Conservation (phyloP, 2,329 filamentous ascomycete species). For the Fusarium cyanostomum region DNA sequence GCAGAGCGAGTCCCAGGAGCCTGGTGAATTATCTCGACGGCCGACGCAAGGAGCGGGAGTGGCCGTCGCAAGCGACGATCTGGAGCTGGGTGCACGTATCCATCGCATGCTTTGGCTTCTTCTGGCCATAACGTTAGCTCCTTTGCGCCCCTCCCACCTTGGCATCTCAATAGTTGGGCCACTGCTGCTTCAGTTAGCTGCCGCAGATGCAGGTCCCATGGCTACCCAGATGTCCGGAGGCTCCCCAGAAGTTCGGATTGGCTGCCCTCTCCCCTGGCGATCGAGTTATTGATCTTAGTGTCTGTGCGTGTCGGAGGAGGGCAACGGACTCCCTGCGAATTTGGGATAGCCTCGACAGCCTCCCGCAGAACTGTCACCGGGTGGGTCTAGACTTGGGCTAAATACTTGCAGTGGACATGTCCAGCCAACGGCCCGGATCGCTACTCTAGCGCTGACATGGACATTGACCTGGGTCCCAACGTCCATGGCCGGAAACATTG, state of each 20-base stretch:
- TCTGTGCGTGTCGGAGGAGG: neutral
- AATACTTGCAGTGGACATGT: neutral
- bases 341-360: neutral
- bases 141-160: neutral
- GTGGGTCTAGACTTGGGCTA: neutral
- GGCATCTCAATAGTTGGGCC: too few species aligned
- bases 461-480: too few species aligned
- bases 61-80: constrained; percentile 13
- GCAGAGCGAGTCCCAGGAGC: neutral
- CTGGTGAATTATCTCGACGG: constrained; percentile 2
- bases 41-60: constrained; percentile 35
- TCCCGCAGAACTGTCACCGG: too few species aligned
- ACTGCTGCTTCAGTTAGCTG: too few species aligned
- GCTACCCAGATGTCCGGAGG: too few species aligned
- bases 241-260: too few species aligned
- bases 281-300: neutral
- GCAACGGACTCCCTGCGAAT: neutral
- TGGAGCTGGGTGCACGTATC: too few species aligned
- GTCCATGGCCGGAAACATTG: too few species aligned
- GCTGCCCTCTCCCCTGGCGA: too few species aligned
- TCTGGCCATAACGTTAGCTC: neutral
- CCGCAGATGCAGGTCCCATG: neutral
- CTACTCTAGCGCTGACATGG: constrained; percentile 16
- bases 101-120: neutral
- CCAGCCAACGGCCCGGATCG: constrained; percentile 33